Evolutionary conservation across 228 moss, liverwort and hornwort genomes (phyloP), one percentile per base, ranked within the genome.

Genomic region (Sphagnum magellanicum): DNA sequence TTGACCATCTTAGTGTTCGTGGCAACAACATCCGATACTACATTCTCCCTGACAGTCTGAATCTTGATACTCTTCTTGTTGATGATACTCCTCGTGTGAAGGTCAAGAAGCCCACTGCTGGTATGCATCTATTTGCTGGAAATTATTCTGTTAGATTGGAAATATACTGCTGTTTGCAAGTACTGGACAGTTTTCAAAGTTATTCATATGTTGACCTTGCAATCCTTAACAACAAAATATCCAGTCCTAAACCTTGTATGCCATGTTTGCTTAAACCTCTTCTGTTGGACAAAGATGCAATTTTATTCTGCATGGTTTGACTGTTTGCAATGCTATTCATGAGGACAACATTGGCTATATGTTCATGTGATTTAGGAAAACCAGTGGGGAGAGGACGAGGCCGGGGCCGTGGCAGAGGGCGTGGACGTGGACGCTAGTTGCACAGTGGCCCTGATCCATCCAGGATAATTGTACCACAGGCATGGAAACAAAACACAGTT

Each of bases 1-100:
- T 94, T 72, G 95, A 96, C 76, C 92, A 96, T 72, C 89, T 84
- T 17, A 84, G 78, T 69, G 78, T 84, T 59, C 75, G 92, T 57
- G 94, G 98, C 63, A 98, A 98, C 64, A 98, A 94, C 74, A 98
- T 98, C 17, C 90, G 94, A 58, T 98, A 98, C 66, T 98, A 94
- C 74, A 94, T 98, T 55, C 83, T 98, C 63, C 98, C 98, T 6
- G 98, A 98, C 79, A 98, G 98, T 69, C 80, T 98, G 86, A 98
- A 94, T 80, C 75, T 94, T 59, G 98, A 98, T 66, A 93, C 93
- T 10, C 87, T 98, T 66, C 87, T 98, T 7, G 92, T 98, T 48
- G 98, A 98, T 63, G 94, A 98, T 50, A 92, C 94, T 7, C 98
- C 98, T 4, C 88, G 94, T 63, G 92, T 94, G 77, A 98, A 98